These are phyloP conservation scores for Brassica incana DNA, from an alignment of 345 rosid genomes.

Conservation along the genomic window DNA sequence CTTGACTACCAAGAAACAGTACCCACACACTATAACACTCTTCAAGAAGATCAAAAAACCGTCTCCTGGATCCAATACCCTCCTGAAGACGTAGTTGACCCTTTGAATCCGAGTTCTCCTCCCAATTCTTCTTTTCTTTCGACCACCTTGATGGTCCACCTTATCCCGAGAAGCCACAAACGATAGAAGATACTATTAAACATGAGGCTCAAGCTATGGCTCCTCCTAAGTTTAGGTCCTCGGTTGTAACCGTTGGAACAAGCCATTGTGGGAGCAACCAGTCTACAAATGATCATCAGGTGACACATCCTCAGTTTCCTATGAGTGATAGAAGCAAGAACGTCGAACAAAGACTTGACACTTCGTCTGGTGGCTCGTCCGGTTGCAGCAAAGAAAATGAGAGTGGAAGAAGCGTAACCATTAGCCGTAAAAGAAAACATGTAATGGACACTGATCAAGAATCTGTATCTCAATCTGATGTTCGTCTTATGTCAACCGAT, in stretches of 20 bases:
- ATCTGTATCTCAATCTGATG: constrained; percentile 65
- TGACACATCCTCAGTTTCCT: constrained; percentile 29
- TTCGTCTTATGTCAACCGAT: constrained; percentile 34
- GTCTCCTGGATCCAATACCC: constrained; percentile 68
- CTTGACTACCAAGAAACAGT: constrained; percentile 29
- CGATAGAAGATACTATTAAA: constrained; percentile 33
- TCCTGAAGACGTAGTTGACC: constrained; percentile 43
- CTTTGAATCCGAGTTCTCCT: constrained; percentile 60
- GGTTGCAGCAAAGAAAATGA: constrained; percentile 62
- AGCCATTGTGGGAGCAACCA: constrained; percentile 72
- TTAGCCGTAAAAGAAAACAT: constrained; percentile 60
- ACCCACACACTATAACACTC: not conserved
- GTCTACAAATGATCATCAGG: constrained; percentile 41
- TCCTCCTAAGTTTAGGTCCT: constrained; percentile 49
- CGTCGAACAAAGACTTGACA: constrained; percentile 50
- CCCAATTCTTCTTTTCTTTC: constrained; percentile 46
- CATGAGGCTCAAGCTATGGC: constrained; percentile 46
- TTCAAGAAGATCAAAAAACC: constrained; percentile 54
- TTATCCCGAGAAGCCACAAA: constrained; percentile 16
- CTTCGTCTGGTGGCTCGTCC: constrained; percentile 72
- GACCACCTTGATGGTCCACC: constrained; percentile 2
- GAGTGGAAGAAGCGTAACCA: constrained; percentile 33
- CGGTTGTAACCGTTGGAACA: constrained; percentile 60
- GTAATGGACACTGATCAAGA: constrained; percentile 48
- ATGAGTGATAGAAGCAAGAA: constrained; percentile 43